phyloP scores from a whole-genome alignment of 306 rosid genomes.

The Abrus pulchellus region DNA sequence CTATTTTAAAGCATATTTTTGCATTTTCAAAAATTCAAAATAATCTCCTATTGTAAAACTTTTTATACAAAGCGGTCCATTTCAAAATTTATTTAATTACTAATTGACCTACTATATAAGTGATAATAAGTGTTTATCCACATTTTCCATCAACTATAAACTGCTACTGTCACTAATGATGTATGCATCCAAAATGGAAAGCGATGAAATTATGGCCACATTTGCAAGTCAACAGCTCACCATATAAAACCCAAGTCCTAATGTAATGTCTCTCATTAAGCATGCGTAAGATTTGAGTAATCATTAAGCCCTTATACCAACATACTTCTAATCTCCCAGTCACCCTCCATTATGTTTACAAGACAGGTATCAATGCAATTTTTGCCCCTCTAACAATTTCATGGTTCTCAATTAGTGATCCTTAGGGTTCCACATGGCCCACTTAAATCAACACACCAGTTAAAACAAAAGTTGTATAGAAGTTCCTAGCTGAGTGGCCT shows the following conservation, averaged over 20 bases:
- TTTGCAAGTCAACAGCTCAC: conserved; percentile 33
- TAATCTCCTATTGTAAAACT: not conserved
- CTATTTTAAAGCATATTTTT: too few species aligned
- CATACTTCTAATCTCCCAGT: not conserved
- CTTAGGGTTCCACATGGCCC: not conserved
- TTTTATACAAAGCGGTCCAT: not conserved
- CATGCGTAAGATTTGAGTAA: conserved; percentile 21
- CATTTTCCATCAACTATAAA: not conserved
- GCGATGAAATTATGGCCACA: conserved; percentile 30
- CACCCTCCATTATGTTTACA: conserved; percentile 15
- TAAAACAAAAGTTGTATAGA: not conserved
- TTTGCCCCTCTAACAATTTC: not conserved
- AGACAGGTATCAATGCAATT: not conserved
- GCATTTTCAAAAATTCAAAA: too few species aligned
- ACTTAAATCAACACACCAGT: not conserved
- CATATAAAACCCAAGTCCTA: not conserved
- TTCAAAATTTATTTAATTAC: not conserved
- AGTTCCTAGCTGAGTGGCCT: not conserved
- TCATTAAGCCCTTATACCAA: not conserved
- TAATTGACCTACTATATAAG: not conserved
- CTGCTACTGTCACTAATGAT: not conserved
- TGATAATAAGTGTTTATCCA: not conserved
- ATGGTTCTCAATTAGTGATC: not conserved
- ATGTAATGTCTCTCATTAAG: conserved; percentile 17
- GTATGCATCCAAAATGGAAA: not conserved